Evolutionary conservation across 345 rosid species (phyloP), one percentile per base, ranked within the genome.

Genomic region (Syzygium jambos): DNA sequence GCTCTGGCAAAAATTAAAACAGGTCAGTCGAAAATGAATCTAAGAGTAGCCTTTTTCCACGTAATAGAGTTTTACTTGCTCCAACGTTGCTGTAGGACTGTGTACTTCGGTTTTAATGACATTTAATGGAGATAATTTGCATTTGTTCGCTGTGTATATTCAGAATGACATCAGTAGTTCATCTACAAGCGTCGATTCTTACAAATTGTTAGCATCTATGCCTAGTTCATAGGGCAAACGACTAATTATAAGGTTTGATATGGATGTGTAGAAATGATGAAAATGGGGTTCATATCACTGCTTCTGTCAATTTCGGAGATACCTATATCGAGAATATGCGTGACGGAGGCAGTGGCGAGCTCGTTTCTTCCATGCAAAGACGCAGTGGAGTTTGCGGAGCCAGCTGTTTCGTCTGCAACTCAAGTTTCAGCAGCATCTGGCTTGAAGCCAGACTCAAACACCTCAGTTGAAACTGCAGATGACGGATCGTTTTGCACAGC

Each of bases 251-350:
- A 34, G 0, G 46, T 68, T 68, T 0, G 78, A 38, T 78, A 38
- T 43, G 21, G 51, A 63, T 73, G 77, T 54, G 15, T 54, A 90
- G 89, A 90, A 85, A 90, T 88, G 91, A 88, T 88, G 90, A 88
- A 85, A 46, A 51, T 90, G 90, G 91, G 91, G 29, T 85, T 90
- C 88, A 87, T 90, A 88, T 86, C 90, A 9, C 57, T 90, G 61
- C 89, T 90, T 85, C 89, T 88, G 57, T 82, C 91, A 19, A 80
- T 88, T 78, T 87, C 88, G 6, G 89, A 90, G 87, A 87, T 57
- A 43, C 91, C 91, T 53, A 41, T 90, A 17, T 86, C 85, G 9
- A 82, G 16, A 85, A 90, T 90, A 61, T 90, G 91, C 9, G 84
- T 90, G 52, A 51, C 55, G 29, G 63, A 87, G 85, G 65, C 89